Evolutionary conservation across 2,329 filamentous ascomycete genomes (phyloP), one percentile per base, ranked within the genome.

Genomic region (Hypoxylon sp.): DNA sequence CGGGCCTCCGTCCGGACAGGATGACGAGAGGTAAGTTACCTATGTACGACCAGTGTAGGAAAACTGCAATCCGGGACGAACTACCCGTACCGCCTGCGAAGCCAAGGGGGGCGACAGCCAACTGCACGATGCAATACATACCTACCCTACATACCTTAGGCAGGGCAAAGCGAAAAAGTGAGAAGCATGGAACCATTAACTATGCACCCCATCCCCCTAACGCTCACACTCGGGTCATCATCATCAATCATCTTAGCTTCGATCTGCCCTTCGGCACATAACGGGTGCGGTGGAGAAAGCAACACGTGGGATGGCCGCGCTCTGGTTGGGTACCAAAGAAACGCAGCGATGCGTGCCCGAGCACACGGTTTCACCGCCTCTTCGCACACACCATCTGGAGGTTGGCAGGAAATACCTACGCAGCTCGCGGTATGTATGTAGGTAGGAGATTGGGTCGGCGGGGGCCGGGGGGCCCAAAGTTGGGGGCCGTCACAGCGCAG

Each of bases 271-370:
- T 60, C 44, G 61, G 61, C 50, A 64, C 57, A 20, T 53, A 20
- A 20, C 36, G 36, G 49, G n/a, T 16, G 48, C 45, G 18, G 36
- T 51, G 56, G 46, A 59, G 48, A 59, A 40, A 18, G 56, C 64
- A 67, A 60, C 64, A 67, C 64, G 64, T 67, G 64, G 60, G 61
- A 52, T 50, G 46, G 28, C 40, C 53, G 45, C 52, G 55, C 33
- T 46, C 6, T 61, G 56, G 60, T 64, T 64, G 60, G 62, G 40
- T 61, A 64, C 57, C 63, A 55, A 60, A 46, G 32, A 42, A 30
- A 55, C 44, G 30, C n/a, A n/a, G 50, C 11, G 32, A 52, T 58
- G 42, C 45, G 24, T 56, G 55, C 51, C 64, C 61, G 55, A 61
- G 60, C 46, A 44, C 48, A 56, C 18, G 52, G 48, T 61, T 61